Base-by-base conservation (phyloP, 768 basidiomycete species). In the Leccinum fibrillosum region DNA sequence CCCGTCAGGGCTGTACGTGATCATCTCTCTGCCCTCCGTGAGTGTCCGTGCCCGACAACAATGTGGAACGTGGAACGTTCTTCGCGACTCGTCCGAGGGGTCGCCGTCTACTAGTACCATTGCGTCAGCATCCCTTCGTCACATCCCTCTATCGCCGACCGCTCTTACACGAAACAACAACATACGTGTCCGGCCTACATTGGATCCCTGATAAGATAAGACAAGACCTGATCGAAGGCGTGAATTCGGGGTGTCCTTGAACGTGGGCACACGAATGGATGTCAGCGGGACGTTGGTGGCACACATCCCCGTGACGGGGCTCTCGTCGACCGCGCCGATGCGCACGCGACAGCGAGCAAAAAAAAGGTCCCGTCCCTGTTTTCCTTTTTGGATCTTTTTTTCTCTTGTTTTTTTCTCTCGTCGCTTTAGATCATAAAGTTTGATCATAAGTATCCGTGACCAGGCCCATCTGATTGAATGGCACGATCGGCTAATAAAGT, bases 181-280 rank as follows among this genome's bases (percentile, higher is more conserved):
- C 55, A 55, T 68, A 69, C 68, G 68, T 69, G 68, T 66, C 58
- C 50, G 1, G 23, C 17, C 37, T 21, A 49, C 45, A 66, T 62
- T 71, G 64, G 69, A n/a, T 39, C 32, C 34, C 28, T 35, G 68
- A 69, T 69, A 71, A 69, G 68, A 69, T 71, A 71, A 69, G 64
- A 66, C 69, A 62, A 62, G 28, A 7, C 11, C 17, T 1, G 30
- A 32, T 32, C 30, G 30, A 32, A 32, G 32, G 11, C 32, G 32
- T 12, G 32, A 32, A 32, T 32, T 32, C 32, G 32, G 32, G 32
- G 32, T 12, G 32, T 11, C 30, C 30, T 30, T 30, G 30, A 30
- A 30, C 30, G 10, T 32, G 32, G 12, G 11, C 11, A 32, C 32
- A 12, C 12, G 32, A 32, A 32, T 32, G 32, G 32, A 32, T 32